Percentiles rank a stretch among this genome's conserved stretches.
phyloP scores from a whole-genome alignment of 1,284 basidiomycete genomes.

The Malassezia dermatis region DNA sequence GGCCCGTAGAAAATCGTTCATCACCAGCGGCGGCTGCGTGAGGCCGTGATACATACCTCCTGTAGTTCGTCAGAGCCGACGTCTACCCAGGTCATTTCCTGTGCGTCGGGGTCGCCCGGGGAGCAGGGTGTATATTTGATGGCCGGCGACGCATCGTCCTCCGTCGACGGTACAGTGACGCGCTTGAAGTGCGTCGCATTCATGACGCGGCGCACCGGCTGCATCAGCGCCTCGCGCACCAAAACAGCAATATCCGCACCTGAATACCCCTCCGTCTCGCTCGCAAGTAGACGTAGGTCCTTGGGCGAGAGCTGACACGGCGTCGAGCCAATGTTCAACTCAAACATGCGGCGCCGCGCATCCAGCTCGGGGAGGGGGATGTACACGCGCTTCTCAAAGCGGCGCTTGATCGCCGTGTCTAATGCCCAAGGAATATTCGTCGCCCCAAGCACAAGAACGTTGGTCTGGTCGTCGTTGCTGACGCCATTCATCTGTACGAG shows the following conservation, averaged over 20 bases:
- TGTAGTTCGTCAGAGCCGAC: constrained; percentile 78
- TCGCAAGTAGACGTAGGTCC: constrained; percentile 73
- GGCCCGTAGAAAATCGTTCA: constrained; percentile 73
- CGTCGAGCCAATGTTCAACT: constrained; percentile 86
- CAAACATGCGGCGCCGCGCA: constrained; percentile 89
- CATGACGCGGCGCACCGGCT: constrained; percentile 91
- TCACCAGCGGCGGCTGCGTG: constrained; percentile 22
- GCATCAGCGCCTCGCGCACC: constrained; percentile 95
- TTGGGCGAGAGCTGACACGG: constrained; percentile 70
- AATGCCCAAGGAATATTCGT: constrained; percentile 84
- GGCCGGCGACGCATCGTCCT: constrained; percentile 21
- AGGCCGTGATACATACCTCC: constrained; percentile 60
- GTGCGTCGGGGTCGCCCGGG: constrained; percentile 51
- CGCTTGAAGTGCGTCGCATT: constrained; percentile 88
- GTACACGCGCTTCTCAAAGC: constrained; percentile 97
- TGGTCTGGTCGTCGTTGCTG: constrained; percentile 73
- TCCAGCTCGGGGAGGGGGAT: constrained; percentile 90
- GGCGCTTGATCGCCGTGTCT: constrained; percentile 92
- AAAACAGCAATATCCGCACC: constrained; percentile 92
- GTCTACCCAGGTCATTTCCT: constrained; percentile 87
- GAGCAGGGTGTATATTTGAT: constrained; percentile 19
- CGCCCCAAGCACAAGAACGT: constrained; percentile 93
- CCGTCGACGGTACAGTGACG: constrained; percentile 44
- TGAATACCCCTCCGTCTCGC: constrained; percentile 81
- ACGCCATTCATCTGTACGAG: constrained; percentile 95